Conservation (phyloP, 1,139 yeast species). For the Pichia sp. region DNA sequence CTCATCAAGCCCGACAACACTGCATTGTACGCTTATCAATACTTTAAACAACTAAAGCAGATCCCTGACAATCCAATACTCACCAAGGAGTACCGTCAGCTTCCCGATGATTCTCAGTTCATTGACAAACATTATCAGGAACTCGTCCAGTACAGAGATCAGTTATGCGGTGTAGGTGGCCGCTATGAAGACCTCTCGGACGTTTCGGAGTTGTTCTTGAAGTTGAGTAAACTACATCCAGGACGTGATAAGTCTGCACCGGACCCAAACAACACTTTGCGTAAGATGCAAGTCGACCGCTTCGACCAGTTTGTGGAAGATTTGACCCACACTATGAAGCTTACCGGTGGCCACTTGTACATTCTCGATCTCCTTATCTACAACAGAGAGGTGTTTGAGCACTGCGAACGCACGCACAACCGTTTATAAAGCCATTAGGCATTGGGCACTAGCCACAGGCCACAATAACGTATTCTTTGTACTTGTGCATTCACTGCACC, state of each 20-base stretch:
- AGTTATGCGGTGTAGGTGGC: constrained; percentile 22
- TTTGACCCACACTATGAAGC: constrained; percentile 31
- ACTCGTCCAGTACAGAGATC: constrained; percentile 28
- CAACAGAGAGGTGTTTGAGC: constrained; percentile 33
- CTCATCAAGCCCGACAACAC: constrained; percentile 15
- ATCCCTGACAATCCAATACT: constrained; percentile 14
- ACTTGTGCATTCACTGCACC: no score
- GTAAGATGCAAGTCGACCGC: constrained; percentile 5
- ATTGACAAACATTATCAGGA: constrained; percentile 39
- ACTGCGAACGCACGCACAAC: constrained; percentile 22
- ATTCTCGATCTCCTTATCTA: constrained; percentile 35
- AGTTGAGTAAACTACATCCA: constrained; percentile 21
- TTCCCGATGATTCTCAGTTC: constrained; percentile 43
- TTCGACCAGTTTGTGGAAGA: constrained; percentile 34
- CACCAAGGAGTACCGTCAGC: constrained; percentile 30
- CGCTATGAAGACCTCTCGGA: constrained; percentile 17
- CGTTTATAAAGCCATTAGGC: neutral
- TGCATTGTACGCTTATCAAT: constrained; percentile 18
- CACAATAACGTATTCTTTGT: no score
- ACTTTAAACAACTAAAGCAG: constrained; percentile 14
- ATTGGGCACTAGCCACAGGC: no score
- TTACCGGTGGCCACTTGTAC: constrained; percentile 41
- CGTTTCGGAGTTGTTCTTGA: constrained; percentile 14
- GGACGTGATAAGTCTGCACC: neutral
- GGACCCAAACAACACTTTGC: neutral